Evolutionary conservation across 148 eudicot species (phyloP).

Genomic region (Heliosperma pusillum): DNA sequence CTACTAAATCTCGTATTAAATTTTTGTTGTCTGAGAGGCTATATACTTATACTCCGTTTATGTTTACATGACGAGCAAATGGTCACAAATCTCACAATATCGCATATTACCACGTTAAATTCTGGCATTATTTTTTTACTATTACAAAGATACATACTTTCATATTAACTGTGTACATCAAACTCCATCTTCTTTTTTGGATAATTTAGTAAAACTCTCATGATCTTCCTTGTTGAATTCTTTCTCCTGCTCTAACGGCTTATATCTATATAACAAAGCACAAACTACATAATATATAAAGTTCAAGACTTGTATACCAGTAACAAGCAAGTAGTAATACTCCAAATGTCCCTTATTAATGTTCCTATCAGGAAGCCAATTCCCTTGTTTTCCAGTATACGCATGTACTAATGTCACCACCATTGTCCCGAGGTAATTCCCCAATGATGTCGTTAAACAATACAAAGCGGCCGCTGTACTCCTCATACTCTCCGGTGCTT

Average conservation of each 20-base stretch:
- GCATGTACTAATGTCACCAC: conserved; percentile 59
- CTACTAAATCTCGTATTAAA: too few relatives aligned
- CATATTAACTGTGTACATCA: conserved; percentile 3
- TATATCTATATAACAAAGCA: conserved; percentile 55
- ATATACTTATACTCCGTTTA: too few relatives aligned
- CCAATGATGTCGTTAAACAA: conserved; percentile 65
- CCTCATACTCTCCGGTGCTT: conserved; percentile 91
- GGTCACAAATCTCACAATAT: too few relatives aligned
- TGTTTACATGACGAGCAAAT: too few relatives aligned
- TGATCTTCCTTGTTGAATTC: conserved; percentile 17
- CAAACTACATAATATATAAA: conserved; percentile 64
- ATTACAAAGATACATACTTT: background rate
- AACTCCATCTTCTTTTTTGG: conserved; percentile 3
- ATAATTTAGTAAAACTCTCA: conserved; percentile 10
- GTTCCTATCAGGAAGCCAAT: conserved; percentile 79
- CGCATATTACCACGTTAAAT: background rate
- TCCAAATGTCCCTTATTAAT: conserved; percentile 75
- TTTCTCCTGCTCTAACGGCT: conserved; percentile 48
- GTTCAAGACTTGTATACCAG: conserved; percentile 57
- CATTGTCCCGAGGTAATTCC: conserved; percentile 68
- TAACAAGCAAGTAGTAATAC: conserved; percentile 70
- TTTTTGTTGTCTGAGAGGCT: too few relatives aligned
- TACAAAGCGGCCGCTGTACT: conserved; percentile 77
- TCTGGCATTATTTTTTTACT: background rate
- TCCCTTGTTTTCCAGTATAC: conserved; percentile 46